Percentiles rank a stretch among this genome's conserved stretches.
phyloP scores from a whole-genome alignment of 2,329 filamentous ascomycete genomes.

The Colletotrichum sidae region DNA sequence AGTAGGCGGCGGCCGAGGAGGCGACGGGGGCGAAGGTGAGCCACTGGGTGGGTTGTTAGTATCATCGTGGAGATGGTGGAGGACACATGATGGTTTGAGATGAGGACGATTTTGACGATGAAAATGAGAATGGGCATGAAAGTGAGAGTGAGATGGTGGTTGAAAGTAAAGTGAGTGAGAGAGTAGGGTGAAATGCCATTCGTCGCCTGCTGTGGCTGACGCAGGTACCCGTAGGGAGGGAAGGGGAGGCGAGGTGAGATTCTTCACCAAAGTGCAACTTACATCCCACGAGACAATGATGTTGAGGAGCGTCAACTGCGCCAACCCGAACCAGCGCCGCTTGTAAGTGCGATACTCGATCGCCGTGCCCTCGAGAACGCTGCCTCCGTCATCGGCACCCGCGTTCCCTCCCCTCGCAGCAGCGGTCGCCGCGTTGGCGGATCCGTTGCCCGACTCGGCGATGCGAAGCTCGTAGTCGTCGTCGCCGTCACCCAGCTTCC shows the following conservation, averaged over 20 bases:
- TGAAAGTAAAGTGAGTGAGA: background rate
- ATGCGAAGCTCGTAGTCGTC: slow-evolving; percentile 34
- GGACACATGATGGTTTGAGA: no score
- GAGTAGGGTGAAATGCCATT: background rate
- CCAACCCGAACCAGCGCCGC: slow-evolving; percentile 88
- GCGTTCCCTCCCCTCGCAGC: slow-evolving; percentile 23
- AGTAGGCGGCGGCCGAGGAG: slow-evolving; percentile 79
- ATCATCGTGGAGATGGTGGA: no score
- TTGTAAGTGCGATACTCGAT: slow-evolving; percentile 72
- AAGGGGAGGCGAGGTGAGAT: slow-evolving; percentile 13
- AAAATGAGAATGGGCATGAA: background rate
- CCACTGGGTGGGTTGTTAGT: slow-evolving; percentile 70
- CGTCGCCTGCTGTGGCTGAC: slow-evolving; percentile 13
- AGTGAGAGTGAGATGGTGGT: no score
- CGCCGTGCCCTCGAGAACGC: slow-evolving; percentile 44
- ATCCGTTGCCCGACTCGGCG: slow-evolving; percentile 13
- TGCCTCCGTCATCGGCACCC: slow-evolving; percentile 41
- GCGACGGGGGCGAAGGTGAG: slow-evolving; percentile 91
- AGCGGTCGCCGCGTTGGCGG: background rate
- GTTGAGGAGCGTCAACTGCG: slow-evolving; percentile 87
- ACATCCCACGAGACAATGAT: slow-evolving; percentile 96
- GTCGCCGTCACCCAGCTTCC: slow-evolving; percentile 38
- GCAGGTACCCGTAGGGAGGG: slow-evolving; percentile 1
- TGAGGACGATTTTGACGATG: background rate
- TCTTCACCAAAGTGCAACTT: slow-evolving; percentile 56